phyloP scores from a whole-genome alignment of 78 protist genomes.

The Polysphondylium violaceum region DNA sequence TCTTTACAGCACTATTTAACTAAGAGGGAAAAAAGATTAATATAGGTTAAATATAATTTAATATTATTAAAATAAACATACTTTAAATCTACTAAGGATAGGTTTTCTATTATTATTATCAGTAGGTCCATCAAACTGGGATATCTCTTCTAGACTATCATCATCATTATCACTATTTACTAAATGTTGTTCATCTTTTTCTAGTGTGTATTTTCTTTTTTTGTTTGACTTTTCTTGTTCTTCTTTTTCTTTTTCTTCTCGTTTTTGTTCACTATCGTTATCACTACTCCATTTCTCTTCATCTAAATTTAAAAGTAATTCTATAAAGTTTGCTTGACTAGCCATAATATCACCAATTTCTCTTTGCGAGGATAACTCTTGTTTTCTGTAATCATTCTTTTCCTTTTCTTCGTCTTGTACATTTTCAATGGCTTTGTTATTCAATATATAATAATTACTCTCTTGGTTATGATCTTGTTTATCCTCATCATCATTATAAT shows the following conservation, averaged over 20 bases:
- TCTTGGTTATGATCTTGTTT: no score
- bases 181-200: neutral
- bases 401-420: neutral
- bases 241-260: neutral
- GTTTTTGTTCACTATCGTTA: neutral
- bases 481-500: neutral
- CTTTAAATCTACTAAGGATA: neutral
- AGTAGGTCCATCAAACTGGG: conserved; percentile 56
- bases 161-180: neutral
- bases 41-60: neutral
- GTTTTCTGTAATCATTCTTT: conserved; percentile 2
- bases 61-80: no score
- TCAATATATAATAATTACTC: neutral
- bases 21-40: no score
- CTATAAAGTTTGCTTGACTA: conserved; percentile 20
- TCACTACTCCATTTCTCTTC: neutral
- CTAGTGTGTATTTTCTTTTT: neutral
- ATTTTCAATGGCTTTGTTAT: neutral
- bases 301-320: neutral
- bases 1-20: no score
- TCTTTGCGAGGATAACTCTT: conserved; percentile 44
- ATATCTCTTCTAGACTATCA: neutral
- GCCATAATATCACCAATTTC: conserved; percentile 59
- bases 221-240: neutral
- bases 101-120: conserved; percentile 7